These are phyloP conservation scores for Neurospora sp. DNA, from an alignment of 495 filamentous ascomycete species.

Conservation along the genomic window DNA sequence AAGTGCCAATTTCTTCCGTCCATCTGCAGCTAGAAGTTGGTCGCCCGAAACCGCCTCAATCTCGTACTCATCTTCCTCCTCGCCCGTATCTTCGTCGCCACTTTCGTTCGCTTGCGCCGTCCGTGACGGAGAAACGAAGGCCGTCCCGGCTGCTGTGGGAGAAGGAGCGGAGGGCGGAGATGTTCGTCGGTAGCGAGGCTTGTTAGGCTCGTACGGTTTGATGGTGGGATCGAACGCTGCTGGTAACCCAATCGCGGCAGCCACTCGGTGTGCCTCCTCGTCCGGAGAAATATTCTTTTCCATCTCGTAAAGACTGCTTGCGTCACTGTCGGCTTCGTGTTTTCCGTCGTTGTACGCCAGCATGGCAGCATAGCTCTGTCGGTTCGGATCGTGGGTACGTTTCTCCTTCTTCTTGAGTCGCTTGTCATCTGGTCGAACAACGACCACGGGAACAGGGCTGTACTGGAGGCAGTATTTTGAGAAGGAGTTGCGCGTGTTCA, in stretches of 20 bases:
- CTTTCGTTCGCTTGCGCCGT: slow-evolving; percentile 22
- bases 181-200: slow-evolving; percentile 23
- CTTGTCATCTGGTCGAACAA: slow-evolving; percentile 84
- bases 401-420: slow-evolving; percentile 87
- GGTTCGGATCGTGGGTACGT: slow-evolving; percentile 64
- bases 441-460: slow-evolving; percentile 93
- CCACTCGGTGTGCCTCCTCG: slow-evolving; percentile 62
- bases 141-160: slow-evolving; percentile 15
- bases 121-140: slow-evolving; percentile 11
- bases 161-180: slow-evolving; percentile 18
- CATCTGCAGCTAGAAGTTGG: slow-evolving; percentile 18
- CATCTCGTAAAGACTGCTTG: slow-evolving; percentile 35
- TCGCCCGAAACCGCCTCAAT: slow-evolving; percentile 34
- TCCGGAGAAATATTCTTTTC: slow-evolving; percentile 37
- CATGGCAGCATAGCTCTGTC: slow-evolving; percentile 74
- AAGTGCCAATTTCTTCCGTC: slow-evolving; percentile 10
- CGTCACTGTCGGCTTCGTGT: slow-evolving; percentile 43
- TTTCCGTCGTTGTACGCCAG: slow-evolving; percentile 53
- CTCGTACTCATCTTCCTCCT: slow-evolving; percentile 40
- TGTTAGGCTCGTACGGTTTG: slow-evolving; percentile 27
- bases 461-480: slow-evolving; percentile 96
- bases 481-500: slow-evolving; percentile 71
- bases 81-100: slow-evolving; percentile 38
- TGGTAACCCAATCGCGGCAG: slow-evolving; percentile 57
- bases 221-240: slow-evolving; percentile 44